phyloP scores from a whole-genome alignment of 1,139 yeast genomes.

The Eremothecium sinecaudum region DNA sequence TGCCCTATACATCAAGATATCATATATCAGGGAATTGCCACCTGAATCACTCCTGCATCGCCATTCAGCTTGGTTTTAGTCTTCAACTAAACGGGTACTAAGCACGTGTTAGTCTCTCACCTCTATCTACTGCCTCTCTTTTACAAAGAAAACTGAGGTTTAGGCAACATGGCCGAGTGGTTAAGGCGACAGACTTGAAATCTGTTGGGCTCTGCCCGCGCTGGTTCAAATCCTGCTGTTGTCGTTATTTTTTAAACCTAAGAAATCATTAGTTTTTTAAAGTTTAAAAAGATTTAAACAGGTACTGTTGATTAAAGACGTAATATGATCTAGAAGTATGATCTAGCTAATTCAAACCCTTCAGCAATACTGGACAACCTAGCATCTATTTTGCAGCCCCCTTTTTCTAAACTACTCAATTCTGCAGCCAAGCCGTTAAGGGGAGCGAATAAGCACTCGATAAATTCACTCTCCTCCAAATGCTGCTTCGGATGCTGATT shows the following conservation, averaged over 20 bases:
- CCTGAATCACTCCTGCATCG: too few relatives aligned
- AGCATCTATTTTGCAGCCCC: slow-evolving; percentile 77
- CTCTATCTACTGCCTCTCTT: too few relatives aligned
- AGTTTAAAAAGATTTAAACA: too few relatives aligned
- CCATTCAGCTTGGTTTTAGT: too few relatives aligned
- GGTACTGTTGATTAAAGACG: too few relatives aligned
- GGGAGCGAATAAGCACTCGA: slow-evolving; percentile 70
- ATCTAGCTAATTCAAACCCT: slow-evolving; percentile 47
- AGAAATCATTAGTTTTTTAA: background rate
- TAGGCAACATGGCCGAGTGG: slow-evolving; percentile 31
- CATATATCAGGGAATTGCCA: too few relatives aligned
- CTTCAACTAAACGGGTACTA: too few relatives aligned
- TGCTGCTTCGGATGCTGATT: slow-evolving; percentile 63
- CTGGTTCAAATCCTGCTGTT: slow-evolving; percentile 31
- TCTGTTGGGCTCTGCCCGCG: slow-evolving; percentile 32
- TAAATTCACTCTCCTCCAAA: slow-evolving; percentile 82
- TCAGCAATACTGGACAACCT: slow-evolving; percentile 78
- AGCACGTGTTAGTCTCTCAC: too few relatives aligned
- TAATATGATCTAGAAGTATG: too few relatives aligned
- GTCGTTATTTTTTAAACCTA: slow-evolving; percentile 21
- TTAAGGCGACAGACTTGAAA: slow-evolving; percentile 31
- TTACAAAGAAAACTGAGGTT: too few relatives aligned
- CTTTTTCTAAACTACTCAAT: slow-evolving; percentile 41
- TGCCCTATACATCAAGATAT: too few relatives aligned
- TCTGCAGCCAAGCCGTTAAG: slow-evolving; percentile 47